These are phyloP conservation scores for Dactylellina haptotyla DNA, from an alignment of 2,329 filamentous ascomycete genomes.

Conservation along the genomic window DNA sequence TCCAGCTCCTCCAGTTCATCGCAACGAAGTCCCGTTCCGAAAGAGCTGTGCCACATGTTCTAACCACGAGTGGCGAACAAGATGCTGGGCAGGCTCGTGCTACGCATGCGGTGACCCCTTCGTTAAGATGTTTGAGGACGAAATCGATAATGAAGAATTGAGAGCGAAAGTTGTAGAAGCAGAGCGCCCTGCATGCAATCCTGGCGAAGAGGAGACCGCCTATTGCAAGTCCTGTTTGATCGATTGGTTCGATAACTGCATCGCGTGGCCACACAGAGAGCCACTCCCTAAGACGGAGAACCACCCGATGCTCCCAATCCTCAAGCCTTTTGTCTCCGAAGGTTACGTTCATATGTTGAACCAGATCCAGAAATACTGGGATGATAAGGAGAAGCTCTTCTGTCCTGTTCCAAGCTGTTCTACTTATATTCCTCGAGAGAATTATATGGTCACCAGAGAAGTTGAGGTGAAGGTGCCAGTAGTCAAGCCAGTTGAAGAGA, in stretches of 20 bases:
- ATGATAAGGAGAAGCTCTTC: conserved; percentile 43
- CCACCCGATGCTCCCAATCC: conserved; percentile 19
- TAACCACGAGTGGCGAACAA: background rate
- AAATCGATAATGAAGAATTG: conserved; percentile 26
- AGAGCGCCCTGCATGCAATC: conserved; percentile 32
- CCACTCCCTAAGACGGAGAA: conserved; percentile 25
- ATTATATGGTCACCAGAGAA: conserved; percentile 25
- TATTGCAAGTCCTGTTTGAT: conserved; percentile 45
- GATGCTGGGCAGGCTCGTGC: conserved; percentile 14
- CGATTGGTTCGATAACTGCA: conserved; percentile 43
- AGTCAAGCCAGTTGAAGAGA: background rate
- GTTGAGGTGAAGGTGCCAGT: conserved; percentile 12
- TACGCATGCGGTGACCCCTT: conserved; percentile 34
- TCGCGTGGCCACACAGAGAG: conserved; percentile 45
- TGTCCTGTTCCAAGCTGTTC: conserved; percentile 44
- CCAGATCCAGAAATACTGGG: conserved; percentile 43
- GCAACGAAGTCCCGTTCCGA: conserved; percentile 14
- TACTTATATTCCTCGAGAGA: conserved; percentile 16
- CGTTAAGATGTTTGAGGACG: conserved; percentile 33
- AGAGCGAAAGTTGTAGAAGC: conserved; percentile 23
- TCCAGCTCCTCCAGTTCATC: conserved; percentile 3
- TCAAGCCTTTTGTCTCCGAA: conserved; percentile 31
- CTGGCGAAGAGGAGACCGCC: conserved; percentile 20
- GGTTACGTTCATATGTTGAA: conserved; percentile 26
- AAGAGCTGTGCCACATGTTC: conserved; percentile 20